Evolutionary conservation across 176 grass and related monocot species (phyloP).

Genomic region (Avena eriantha): DNA sequence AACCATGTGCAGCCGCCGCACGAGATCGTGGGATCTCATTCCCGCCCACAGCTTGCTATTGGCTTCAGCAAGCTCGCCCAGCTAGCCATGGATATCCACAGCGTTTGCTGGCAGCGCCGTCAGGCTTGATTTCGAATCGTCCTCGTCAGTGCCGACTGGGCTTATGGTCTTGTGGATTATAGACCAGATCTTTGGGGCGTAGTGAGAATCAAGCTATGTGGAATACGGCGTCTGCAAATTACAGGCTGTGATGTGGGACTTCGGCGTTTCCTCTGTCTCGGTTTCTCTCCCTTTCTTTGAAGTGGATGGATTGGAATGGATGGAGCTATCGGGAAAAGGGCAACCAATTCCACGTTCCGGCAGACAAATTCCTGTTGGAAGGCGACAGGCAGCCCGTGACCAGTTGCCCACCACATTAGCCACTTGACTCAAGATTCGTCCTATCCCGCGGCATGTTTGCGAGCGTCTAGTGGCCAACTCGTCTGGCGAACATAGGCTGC

Average conservation of each 20-base stretch:
- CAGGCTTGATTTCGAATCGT: no score
- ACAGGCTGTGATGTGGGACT: neutral
- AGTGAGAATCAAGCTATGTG: neutral
- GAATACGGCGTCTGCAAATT: neutral
- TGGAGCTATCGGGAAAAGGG: neutral
- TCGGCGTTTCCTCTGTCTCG: neutral
- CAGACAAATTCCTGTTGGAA: neutral
- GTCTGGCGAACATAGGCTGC: no score
- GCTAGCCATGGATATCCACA: neutral
- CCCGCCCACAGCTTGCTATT: no score
- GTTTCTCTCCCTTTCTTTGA: neutral
- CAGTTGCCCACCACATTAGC: neutral
- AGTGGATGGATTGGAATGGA: neutral
- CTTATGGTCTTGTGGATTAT: no score
- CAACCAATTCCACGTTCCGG: neutral
- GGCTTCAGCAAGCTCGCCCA: neutral
- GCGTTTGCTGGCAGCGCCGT: neutral
- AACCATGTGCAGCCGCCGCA: conserved; percentile 29
- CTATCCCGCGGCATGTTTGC: neutral
- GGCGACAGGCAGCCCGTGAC: conserved; percentile 21
- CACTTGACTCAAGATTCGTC: conserved; percentile 7
- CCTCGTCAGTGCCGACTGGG: no score
- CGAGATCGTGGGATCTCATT: neutral
- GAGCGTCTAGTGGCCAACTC: conserved; percentile 6
- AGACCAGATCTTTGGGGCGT: no score